A percentile compares a stretch with the other conserved stretches of the same genome.
phyloP scores from a whole-genome alignment of 805 yeast genomes.

The Lachancea meyersii region DNA sequence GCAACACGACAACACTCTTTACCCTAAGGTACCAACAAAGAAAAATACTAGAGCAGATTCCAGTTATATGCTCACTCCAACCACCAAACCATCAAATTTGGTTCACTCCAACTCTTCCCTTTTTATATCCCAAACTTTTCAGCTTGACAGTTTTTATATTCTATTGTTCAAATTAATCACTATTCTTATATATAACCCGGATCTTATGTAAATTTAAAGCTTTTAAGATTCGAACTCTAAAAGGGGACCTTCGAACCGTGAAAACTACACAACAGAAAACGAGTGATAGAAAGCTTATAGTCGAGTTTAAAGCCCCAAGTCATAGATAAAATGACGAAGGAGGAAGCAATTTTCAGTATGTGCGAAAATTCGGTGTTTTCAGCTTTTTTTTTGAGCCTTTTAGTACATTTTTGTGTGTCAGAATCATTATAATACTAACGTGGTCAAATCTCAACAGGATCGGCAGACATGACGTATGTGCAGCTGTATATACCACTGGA shows the following conservation, averaged over 20 bases:
- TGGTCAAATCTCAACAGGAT: conserved; percentile 36
- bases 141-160: not conserved
- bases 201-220: not conserved
- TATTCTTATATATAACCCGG: not conserved
- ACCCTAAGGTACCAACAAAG: no score
- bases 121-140: not conserved
- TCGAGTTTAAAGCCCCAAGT: not conserved
- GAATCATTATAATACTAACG: not conserved
- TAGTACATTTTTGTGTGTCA: not conserved
- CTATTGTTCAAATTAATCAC: no score
- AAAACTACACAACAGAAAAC: not conserved
- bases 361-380: conserved; percentile 4
- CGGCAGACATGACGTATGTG: conserved; percentile 95
- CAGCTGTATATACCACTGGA: conserved; percentile 85
- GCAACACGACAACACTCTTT: not conserved
- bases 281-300: not conserved
- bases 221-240: not conserved
- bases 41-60: no score
- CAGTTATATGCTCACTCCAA: not conserved
- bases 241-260: not conserved
- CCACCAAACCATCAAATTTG: not conserved
- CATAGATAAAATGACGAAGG: conserved; percentile 22
- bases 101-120: not conserved
- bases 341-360: conserved; percentile 39
- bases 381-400: not conserved